Conservation (phyloP, 2,329 filamentous ascomycete genomes). For the Mariannaea elegans region DNA sequence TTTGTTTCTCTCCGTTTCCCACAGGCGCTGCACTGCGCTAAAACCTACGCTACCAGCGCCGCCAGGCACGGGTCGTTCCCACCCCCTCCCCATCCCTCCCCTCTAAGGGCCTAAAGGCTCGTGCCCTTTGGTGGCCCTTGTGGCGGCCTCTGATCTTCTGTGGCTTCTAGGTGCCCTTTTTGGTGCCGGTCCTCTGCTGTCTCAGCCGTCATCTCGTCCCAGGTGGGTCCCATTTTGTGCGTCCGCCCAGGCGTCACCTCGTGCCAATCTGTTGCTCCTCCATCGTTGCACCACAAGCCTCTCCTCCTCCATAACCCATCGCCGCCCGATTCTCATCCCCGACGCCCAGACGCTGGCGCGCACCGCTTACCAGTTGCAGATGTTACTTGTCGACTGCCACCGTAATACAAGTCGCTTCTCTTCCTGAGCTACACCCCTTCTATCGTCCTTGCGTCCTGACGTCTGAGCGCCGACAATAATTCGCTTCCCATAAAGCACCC, state of each 20-base stretch:
- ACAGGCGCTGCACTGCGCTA: slow-evolving; percentile 39
- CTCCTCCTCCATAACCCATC: slow-evolving; percentile 41
- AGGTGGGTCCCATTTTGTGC: slow-evolving; percentile 45
- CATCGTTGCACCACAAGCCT: slow-evolving; percentile 44
- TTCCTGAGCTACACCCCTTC: slow-evolving; percentile 33
- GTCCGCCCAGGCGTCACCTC: slow-evolving; percentile 43
- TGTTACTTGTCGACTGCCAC: slow-evolving; percentile 41
- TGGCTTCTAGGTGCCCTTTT: slow-evolving; percentile 33
- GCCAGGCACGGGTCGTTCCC: slow-evolving; percentile 43
- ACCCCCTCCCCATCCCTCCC: slow-evolving; percentile 37
- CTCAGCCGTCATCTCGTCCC: slow-evolving; percentile 45
- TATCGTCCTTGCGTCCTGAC: slow-evolving; percentile 34
- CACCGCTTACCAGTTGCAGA: slow-evolving; percentile 38
- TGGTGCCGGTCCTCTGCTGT: slow-evolving; percentile 38
- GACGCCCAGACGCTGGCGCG: slow-evolving; percentile 41
- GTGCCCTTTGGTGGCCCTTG: slow-evolving; percentile 39
- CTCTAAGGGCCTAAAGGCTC: slow-evolving; percentile 39
- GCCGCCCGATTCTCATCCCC: slow-evolving; percentile 35
- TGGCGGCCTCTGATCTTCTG: slow-evolving; percentile 26
- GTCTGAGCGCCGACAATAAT: slow-evolving; percentile 41
- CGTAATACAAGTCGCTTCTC: slow-evolving; percentile 42
- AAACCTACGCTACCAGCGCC: slow-evolving; percentile 41
- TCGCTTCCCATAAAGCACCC: slow-evolving; percentile 40
- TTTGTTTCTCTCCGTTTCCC: slow-evolving; percentile 29
- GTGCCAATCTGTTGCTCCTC: slow-evolving; percentile 44